These are phyloP conservation scores for Pseudoscleropodium purum DNA, from an alignment of 225 moss, liverwort and hornwort genomes.

Conservation along the genomic window DNA sequence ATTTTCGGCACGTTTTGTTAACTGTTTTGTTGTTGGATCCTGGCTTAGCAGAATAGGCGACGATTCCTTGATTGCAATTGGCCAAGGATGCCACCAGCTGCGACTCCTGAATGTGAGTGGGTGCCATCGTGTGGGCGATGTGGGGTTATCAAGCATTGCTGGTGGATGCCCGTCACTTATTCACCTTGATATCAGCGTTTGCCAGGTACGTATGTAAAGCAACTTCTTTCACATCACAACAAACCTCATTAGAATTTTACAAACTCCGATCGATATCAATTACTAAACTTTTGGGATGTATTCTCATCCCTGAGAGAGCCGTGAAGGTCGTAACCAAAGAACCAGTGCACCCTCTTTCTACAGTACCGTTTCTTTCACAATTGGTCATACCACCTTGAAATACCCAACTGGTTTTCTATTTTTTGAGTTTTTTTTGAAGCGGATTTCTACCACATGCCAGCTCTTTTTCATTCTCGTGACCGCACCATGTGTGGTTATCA, in stretches of 20 bases:
- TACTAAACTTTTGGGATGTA: not conserved
- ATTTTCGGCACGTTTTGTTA: not conserved
- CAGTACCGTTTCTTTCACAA: not conserved
- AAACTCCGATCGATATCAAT: not conserved
- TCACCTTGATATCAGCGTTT: slow-evolving; percentile 65
- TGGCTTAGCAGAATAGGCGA: slow-evolving; percentile 54
- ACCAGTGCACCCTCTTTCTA: not conserved
- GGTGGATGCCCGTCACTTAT: slow-evolving; percentile 55
- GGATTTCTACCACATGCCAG: not conserved
- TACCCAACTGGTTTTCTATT: not conserved
- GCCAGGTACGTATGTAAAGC: slow-evolving; percentile 27
- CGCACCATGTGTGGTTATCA: not conserved
- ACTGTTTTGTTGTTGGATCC: not conserved
- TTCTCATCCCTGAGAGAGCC: not conserved
- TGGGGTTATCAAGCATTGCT: slow-evolving; percentile 55
- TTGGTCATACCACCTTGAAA: not conserved
- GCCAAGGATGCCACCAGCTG: slow-evolving; percentile 59
- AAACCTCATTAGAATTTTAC: not conserved
- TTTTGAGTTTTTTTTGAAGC: not conserved
- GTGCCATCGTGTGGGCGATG: slow-evolving; percentile 57
- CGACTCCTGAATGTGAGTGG: slow-evolving; percentile 66
- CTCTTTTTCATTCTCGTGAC: not conserved
- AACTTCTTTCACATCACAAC: not conserved
- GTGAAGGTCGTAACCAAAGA: not conserved
- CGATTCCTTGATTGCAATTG: slow-evolving; percentile 59